These are phyloP conservation scores for Beta corolliflora DNA, from an alignment of 179 eudicot genomes.

Conservation along the genomic window DNA sequence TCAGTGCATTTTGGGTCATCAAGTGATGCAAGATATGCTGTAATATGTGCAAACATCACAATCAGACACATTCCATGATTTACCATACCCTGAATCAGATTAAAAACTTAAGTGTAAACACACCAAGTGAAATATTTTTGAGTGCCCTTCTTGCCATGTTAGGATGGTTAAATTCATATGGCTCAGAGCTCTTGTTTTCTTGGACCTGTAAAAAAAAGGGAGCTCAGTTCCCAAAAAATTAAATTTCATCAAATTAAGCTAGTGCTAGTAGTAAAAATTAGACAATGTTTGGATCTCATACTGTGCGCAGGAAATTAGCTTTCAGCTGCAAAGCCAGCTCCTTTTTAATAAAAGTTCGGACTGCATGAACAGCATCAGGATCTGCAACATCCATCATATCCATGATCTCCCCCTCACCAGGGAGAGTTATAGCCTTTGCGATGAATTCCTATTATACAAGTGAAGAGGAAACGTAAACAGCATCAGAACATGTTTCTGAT, in stretches of 20 bases:
- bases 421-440: conserved; percentile 84
- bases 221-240: not conserved
- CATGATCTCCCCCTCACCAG: conserved; percentile 95
- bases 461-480: not conserved
- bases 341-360: conserved; percentile 75
- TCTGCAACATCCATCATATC: conserved; percentile 97
- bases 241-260: not conserved
- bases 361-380: conserved; percentile 97
- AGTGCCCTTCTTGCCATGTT: conserved; percentile 88
- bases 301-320: conserved; percentile 62
- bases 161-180: conserved; percentile 68
- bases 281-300: conserved; percentile 27
- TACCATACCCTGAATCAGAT: not conserved
- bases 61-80: not conserved
- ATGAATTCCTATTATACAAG: conserved; percentile 64
- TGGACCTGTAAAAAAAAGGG: conserved; percentile 54
- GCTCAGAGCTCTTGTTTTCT: conserved; percentile 75
- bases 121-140: conserved; percentile 78
- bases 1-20: conserved; percentile 64
- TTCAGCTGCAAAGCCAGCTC: conserved; percentile 85
- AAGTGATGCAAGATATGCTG: conserved; percentile 83
- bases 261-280: not conserved
- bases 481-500: conserved; percentile 9
- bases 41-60: conserved; percentile 17
- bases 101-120: conserved; percentile 22